Evolutionary conservation across 768 basidiomycete genomes (phyloP).

Genomic region (Coprinellus aureogranulatus): DNA sequence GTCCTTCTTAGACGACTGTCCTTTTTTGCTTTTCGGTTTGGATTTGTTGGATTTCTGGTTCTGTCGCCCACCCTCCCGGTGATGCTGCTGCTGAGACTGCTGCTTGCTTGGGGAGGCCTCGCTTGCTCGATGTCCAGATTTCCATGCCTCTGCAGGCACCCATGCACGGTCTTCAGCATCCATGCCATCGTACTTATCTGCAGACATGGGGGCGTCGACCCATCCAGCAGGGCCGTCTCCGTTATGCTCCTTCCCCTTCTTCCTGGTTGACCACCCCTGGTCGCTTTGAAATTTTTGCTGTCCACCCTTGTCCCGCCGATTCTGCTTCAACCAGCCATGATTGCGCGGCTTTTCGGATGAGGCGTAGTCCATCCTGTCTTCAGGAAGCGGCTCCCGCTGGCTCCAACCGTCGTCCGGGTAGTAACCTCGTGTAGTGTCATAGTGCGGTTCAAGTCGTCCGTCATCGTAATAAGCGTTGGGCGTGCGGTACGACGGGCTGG

Average conservation of each 20-base stretch:
- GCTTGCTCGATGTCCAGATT: conserved; percentile 32
- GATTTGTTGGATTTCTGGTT: conserved; percentile 23
- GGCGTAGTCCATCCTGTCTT: conserved; percentile 36
- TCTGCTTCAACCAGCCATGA: conserved; percentile 36
- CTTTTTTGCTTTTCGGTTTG: conserved; percentile 27
- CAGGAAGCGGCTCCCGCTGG: conserved; percentile 22
- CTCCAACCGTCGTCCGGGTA: conserved; percentile 35
- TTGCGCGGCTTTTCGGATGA: conserved; percentile 30
- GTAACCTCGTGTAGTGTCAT: conserved; percentile 21
- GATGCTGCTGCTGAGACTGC: conserved; percentile 36
- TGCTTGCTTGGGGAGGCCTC: conserved; percentile 13
- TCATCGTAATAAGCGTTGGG: conserved; percentile 1
- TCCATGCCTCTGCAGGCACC: conserved; percentile 74
- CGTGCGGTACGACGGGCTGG: conserved; percentile 2
- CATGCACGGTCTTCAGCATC: conserved; percentile 56
- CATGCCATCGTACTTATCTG: conserved; percentile 25
- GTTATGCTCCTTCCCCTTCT: conserved; percentile 43
- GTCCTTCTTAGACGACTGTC: conserved; percentile 38
- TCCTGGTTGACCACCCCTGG: conserved; percentile 54
- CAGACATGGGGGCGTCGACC: conserved; percentile 25
- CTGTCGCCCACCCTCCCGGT: conserved; percentile 37
- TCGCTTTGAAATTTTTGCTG: conserved; percentile 40
- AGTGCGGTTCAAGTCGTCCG: neutral
- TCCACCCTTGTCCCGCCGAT: conserved; percentile 39
- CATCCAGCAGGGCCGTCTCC: conserved; percentile 10